phyloP scores from a whole-genome alignment of 1,284 basidiomycete species.

The Calocybe gambosa region DNA sequence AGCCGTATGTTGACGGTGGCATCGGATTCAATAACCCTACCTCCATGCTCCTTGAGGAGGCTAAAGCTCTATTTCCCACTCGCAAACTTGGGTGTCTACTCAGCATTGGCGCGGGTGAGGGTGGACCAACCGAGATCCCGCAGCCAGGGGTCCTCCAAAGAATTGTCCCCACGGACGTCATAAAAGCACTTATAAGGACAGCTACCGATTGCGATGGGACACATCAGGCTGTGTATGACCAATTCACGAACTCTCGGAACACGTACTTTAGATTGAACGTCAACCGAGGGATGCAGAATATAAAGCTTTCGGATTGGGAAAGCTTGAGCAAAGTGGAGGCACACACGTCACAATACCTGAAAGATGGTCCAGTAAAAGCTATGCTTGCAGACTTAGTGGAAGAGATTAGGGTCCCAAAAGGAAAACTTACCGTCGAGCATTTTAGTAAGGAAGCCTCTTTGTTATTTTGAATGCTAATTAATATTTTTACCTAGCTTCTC shows the following conservation, averaged over 20 bases:
- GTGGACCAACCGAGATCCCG: background rate
- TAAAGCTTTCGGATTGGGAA: background rate
- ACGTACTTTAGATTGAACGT: background rate
- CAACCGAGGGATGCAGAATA: background rate
- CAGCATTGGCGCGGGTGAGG: background rate
- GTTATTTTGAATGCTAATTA: background rate
- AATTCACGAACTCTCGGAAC: background rate
- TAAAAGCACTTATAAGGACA: background rate
- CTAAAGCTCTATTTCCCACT: background rate
- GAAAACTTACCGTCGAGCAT: background rate
- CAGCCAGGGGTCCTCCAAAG: background rate
- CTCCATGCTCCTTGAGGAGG: background rate
- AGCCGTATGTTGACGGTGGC: background rate
- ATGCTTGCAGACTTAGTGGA: no score
- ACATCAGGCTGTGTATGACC: background rate
- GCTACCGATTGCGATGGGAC: background rate
- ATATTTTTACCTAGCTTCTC: no score
- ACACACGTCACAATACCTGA: background rate
- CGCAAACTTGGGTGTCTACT: slow-evolving; percentile 2
- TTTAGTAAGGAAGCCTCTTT: background rate
- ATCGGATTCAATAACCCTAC: background rate
- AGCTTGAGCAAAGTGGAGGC: background rate
- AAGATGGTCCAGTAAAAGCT: no score
- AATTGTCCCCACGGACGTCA: background rate
- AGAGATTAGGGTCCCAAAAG: background rate